phyloP scores from a whole-genome alignment of 306 rosid species.

The Malus domestica region ASM211411v1 NC_041802.1:30866001-30866500 shows the following conservation, averaged over 20 bases:
- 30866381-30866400: slow-evolving; percentile 85
- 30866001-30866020: not conserved
- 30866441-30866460: slow-evolving; percentile 87
- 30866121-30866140: not conserved
- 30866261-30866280: not conserved
- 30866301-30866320: not conserved
- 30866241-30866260: not conserved
- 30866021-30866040: not conserved
- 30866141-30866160: not conserved
- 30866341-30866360: slow-evolving; percentile 24
- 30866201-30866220: not conserved
- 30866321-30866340: not conserved
- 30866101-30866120: not conserved
- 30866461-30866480: slow-evolving; percentile 98
- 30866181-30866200: not conserved
- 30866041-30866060: not conserved
- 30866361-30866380: slow-evolving; percentile 91
- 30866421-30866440: slow-evolving; percentile 85
- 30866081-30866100: not conserved
- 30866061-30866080: not conserved
- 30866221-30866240: not conserved
- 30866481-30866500: slow-evolving; percentile 56
- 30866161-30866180: not conserved
- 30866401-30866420: slow-evolving; percentile 79
- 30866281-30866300: not conserved